A percentile compares a stretch with the other conserved stretches of the same genome.
phyloP scores from a whole-genome alignment of 495 filamentous ascomycete species.

The Cladorrhinum samala region DNA sequence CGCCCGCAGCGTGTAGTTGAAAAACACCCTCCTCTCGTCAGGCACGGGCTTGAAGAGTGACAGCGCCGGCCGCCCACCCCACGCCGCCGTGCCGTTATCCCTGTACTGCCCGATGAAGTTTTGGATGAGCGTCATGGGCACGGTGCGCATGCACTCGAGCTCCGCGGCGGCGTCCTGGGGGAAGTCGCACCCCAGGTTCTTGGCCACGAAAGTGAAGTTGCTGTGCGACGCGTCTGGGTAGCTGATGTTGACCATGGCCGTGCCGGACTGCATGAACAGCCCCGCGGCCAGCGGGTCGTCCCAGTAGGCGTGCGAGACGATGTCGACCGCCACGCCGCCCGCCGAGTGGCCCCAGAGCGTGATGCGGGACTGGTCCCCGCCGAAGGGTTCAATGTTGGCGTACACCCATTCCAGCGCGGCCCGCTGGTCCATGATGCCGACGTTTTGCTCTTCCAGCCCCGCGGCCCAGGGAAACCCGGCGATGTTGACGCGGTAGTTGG shows the following conservation, averaged over 20 bases:
- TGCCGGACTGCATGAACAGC: slow-evolving; percentile 43
- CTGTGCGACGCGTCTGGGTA: slow-evolving; percentile 28
- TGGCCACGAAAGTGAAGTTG: slow-evolving; percentile 42
- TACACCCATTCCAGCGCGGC: slow-evolving; percentile 47
- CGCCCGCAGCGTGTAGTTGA: slow-evolving; percentile 38
- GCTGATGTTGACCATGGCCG: slow-evolving; percentile 30
- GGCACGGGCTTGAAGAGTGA: slow-evolving; percentile 34
- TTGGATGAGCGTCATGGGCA: slow-evolving; percentile 30
- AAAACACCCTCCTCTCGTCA: slow-evolving; percentile 37
- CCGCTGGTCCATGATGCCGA: slow-evolving; percentile 53
- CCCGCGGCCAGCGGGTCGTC: slow-evolving; percentile 40
- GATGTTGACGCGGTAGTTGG: slow-evolving; percentile 56
- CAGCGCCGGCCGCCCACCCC: slow-evolving; percentile 16
- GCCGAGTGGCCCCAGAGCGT: slow-evolving; percentile 48
- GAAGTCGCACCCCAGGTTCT: slow-evolving; percentile 33
- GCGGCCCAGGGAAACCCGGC: slow-evolving; percentile 46
- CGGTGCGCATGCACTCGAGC: slow-evolving; percentile 38
- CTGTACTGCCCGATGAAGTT: slow-evolving; percentile 37
- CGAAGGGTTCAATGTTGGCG: slow-evolving; percentile 51
- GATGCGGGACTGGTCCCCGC: slow-evolving; percentile 48
- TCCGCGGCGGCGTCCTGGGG: slow-evolving; percentile 27
- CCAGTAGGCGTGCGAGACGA: slow-evolving; percentile 40
- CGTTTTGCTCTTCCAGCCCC: slow-evolving; percentile 26
- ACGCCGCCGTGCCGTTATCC: slow-evolving; percentile 23
- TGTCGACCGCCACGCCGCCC: slow-evolving; percentile 36